Percentiles rank a stretch among this genome's conserved stretches.
phyloP scores from a whole-genome alignment of 2,329 filamentous ascomycete genomes.

The Monilinia polystroma region DNA sequence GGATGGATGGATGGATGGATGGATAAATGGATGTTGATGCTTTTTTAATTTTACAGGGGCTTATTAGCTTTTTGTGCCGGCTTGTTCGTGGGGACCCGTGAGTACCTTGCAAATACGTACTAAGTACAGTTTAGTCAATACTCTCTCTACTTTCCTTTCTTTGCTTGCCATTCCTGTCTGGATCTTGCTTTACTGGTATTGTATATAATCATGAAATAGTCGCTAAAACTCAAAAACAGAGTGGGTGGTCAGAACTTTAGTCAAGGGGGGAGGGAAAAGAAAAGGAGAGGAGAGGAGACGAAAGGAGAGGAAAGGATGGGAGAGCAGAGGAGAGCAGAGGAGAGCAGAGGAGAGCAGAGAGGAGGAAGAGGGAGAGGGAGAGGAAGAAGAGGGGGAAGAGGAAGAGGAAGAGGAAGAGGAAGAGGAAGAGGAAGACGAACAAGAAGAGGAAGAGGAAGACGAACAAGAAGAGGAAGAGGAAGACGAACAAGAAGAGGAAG shows the following conservation, averaged over 20 bases:
- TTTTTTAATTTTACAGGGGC: constrained; percentile 6
- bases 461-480: not conserved
- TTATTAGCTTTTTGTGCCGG: constrained; percentile 1
- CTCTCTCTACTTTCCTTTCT: no score
- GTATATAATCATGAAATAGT: not conserved
- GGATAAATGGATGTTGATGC: constrained; percentile 7
- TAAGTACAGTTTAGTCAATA: no score
- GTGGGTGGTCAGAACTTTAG: constrained; percentile 19
- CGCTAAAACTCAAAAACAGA: constrained; percentile 17
- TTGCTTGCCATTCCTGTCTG: no score
- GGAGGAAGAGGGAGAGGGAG: not conserved
- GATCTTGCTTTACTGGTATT: not conserved
- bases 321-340: not conserved
- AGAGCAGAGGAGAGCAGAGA: not conserved
- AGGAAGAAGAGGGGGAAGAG: no score
- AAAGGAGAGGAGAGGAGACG: no score
- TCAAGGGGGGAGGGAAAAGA: not conserved
- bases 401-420: no score
- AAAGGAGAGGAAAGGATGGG: not conserved
- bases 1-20: no score
- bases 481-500: not conserved
- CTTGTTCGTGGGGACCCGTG: not conserved
- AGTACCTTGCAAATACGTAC: no score
- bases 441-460: not conserved
- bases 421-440: no score